Base-by-base conservation (phyloP, 2,329 filamentous ascomycete species). In the Coniella lustricola region DNA sequence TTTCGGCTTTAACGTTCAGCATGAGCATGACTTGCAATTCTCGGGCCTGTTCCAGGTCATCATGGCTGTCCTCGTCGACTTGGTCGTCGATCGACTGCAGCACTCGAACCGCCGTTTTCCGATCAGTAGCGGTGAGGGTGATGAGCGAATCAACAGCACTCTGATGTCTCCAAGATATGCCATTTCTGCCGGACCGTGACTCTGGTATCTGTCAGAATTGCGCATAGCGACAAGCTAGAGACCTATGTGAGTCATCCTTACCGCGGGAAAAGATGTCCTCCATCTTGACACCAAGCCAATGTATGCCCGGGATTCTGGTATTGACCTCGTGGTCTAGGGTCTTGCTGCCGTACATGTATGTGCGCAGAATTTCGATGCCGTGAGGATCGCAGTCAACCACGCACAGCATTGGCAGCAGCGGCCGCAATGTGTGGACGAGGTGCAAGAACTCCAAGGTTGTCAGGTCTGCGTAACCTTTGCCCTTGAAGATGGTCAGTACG, bases 391-490 rank as follows among this genome's bases (percentile, higher is more conserved):
- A 87, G 58, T 94, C 88, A 2, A 87, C 75, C 0, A 93, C 67
- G 0, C 74, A 78, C 45, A 79, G 74, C 7, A 87, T 76, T 2
- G 79, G 76, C 18, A 85, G 63, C 0, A 64, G 60, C 0, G 77
- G 75, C 17, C 67, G 68, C 8, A 62, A 63, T 0, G 57, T 61
- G 33, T 76, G 72, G 1, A 89, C 47, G 12, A 70, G 61, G 36
- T 73, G 71, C 1, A 91, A 66, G 46, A 91, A 82, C 14, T 73
- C 72, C 7, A 85, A 73, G 0, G 86, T 89, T 1, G 76, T 74
- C 41, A 91, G 68, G 56, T 93, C 88, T 0, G 88, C 87, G 59
- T 89, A 93, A 2, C 88, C 88, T 70, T 90, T 93, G 1, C 81
- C 87, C 84, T 89, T 46, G 3, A 31, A 18, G 5, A 14, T 17